Conservation (phyloP, 768 basidiomycete genomes). For the Amanita fuliginea region DNA sequence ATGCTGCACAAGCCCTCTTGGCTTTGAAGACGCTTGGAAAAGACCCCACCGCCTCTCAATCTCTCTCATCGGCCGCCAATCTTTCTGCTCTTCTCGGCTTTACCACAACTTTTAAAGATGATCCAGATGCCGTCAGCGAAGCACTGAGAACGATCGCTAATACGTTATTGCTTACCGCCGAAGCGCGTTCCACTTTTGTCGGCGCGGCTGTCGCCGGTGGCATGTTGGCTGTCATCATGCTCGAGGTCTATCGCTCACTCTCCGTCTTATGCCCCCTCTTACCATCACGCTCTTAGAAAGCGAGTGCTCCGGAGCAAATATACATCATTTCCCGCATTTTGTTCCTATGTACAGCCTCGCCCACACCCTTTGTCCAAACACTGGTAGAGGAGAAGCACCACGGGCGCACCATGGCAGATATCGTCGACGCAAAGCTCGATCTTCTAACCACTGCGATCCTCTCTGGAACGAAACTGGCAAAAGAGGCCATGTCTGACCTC, state of each 20-base stretch:
- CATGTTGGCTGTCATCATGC: conserved; percentile 48
- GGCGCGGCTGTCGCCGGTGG: conserved; percentile 54
- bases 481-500: conserved; percentile 72
- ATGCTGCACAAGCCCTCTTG: conserved; percentile 54
- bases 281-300: conserved; percentile 36
- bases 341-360: conserved; percentile 58
- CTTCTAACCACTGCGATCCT: conserved; percentile 37
- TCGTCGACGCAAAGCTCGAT: conserved; percentile 53
- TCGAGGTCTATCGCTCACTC: background rate
- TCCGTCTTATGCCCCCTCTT: background rate
- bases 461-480: conserved; percentile 39
- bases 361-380: conserved; percentile 37
- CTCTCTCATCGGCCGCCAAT: conserved; percentile 44
- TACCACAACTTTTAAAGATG: conserved; percentile 42
- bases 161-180: conserved; percentile 58
- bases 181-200: conserved; percentile 47
- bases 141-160: conserved; percentile 75
- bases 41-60: conserved; percentile 53
- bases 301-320: conserved; percentile 46
- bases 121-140: conserved; percentile 51
- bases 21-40: conserved; percentile 70
- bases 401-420: conserved; percentile 48
- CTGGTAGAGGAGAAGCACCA: conserved; percentile 56
- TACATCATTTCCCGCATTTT: conserved; percentile 71
- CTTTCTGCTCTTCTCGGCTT: conserved; percentile 44